Base-by-base conservation (phyloP, 768 basidiomycete genomes). In the Amylocystis lapponica region DNA sequence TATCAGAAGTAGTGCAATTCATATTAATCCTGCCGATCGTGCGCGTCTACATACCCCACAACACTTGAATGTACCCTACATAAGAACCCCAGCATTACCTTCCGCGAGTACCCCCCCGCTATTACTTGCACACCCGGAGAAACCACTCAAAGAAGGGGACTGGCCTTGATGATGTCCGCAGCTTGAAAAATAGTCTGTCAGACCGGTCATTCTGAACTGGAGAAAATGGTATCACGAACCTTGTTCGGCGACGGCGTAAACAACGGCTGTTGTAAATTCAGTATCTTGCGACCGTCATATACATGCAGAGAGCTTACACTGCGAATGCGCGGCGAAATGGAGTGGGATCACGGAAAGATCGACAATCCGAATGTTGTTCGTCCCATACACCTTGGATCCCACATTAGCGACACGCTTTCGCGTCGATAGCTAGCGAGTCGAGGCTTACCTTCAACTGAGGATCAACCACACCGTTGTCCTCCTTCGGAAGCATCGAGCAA, bases 331-430 rank as follows among this genome's bases (percentile, higher is more conserved):
- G 5, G 66, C 66, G 39, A 78, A 59, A 34, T 75, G 76, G 39
- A 78, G 54, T 2, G 78, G 77, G 6, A 77, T 55, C 38, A 79
- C 61, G 4, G 75, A 76, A n/a, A 78, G 41, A 51, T 78, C 76
- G 9, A 66, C 74, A 5, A 81, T 67, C 6, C 79, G 69, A n/a
- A 81, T 41, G 47, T 79, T 79, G 35, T 55, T 65, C 3, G 78
- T 78, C 1, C 76, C 78, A 48, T 80, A 79, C 0, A 80, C 78
- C 70, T 72, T 37, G 36, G 10, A 42, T n/a, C n/a, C n/a, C n/a
- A n/a, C n/a, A 43, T 29, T 35, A n/a, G 25, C 20, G 29, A 21
- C 21, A 37, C 10, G 13, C 8, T 20, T 22, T 9, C 11, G 16
- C 11, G 11, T 17, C 19, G 8, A 9, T 11, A 17, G 11, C 8